Base-by-base conservation (phyloP, 805 yeast species). In the Pichia membranifaciens region DNA sequence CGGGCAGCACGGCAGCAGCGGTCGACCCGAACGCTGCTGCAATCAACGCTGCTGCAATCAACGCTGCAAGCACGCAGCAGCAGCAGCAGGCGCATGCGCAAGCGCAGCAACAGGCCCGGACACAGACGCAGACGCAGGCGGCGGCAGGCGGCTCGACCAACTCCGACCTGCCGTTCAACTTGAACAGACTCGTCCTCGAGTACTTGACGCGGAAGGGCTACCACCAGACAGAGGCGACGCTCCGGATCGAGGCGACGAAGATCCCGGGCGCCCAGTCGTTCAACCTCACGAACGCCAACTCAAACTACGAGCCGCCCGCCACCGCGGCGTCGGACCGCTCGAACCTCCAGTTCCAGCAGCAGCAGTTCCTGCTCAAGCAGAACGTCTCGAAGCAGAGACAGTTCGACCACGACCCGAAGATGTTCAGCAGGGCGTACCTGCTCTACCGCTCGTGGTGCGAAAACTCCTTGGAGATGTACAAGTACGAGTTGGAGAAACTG, bases 131-230 rank as follows among this genome's bases (percentile, higher is more conserved):
- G 39, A 8, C 37, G 17, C 41, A 39, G 33, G 13, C 56, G 47
- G 38, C 52, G 39, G 45, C 59, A 35, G 21, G 36, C 5, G 15
- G 16, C 9, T n/a, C 50, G 4, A 21, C 6, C 53, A 53, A 46
- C 53, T 50, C 32, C 56, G 58, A 45, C 7, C 5, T 35, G 4
- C 44, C 50, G 1, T 42, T 43, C 43, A 65, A 62, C 6, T 79
- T 75, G 53, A 79, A 81, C 51, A 81, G 93, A 53, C 87, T 93
- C 60, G 98, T 93, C 31, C 72, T 93, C 58, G 99, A 93, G 58
- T 93, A 91, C 58, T 74, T 93, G 55, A 85, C 82, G 63, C 91
- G 93, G 59, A 89, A 90, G 64, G 99, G 99, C 2, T 93, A 88
- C 60, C 90, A 86, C 56, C 81, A 84, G 55, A 91, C 99, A 0